Conservation (phyloP, 768 basidiomycete species). For the Chalciporus sphaerocephalus region DNA sequence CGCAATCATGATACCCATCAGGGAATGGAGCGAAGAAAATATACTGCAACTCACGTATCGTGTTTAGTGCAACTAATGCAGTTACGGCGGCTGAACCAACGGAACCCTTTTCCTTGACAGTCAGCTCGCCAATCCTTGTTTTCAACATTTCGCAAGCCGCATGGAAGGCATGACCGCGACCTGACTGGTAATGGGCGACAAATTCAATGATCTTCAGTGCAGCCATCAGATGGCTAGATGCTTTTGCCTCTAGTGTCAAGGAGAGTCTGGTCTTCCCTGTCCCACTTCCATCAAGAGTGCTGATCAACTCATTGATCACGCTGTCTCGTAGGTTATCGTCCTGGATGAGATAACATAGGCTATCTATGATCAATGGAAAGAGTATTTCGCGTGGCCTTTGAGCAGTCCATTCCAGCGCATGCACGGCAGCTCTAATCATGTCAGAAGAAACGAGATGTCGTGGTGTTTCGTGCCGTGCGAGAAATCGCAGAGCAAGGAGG, state of each 20-base stretch:
- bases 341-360: not conserved
- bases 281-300: not conserved
- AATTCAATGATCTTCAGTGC: conserved; percentile 2
- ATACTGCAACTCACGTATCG: not conserved
- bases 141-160: not conserved
- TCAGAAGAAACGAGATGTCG: not conserved
- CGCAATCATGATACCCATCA: not conserved
- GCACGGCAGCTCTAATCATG: not conserved
- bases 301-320: not conserved
- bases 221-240: not conserved
- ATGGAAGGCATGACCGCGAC: not conserved
- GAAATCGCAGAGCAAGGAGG: conserved; percentile 3
- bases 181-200: not conserved
- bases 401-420: not conserved
- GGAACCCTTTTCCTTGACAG: not conserved
- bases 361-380: conserved; percentile 1
- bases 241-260: conserved; percentile 2
- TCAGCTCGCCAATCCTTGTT: not conserved
- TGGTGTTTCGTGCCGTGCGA: not conserved
- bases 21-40: not conserved
- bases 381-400: not conserved
- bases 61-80: conserved; percentile 1
- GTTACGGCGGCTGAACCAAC: conserved; percentile 8
- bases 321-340: not conserved
- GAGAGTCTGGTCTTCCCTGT: not conserved